Base-by-base conservation (phyloP, 768 basidiomycete genomes). In the Nidularia pulvinata region DNA sequence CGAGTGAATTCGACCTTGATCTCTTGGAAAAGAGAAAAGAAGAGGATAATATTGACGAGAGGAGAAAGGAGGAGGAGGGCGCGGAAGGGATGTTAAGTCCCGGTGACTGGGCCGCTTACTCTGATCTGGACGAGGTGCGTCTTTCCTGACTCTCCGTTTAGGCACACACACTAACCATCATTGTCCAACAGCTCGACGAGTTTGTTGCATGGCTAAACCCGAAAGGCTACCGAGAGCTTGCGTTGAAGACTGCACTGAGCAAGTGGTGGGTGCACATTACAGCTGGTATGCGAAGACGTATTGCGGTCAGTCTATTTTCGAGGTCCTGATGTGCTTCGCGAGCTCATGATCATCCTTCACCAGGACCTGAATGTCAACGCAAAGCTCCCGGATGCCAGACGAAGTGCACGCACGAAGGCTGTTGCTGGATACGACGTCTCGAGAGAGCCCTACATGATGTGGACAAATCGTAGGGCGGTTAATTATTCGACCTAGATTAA, bases 51-150 rank as follows among this genome's bases (percentile, higher is more conserved):
- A 75, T 93, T 32, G 78, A 78, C 48, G 74, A 71, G 51, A 74
- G 89, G 55, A 77, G 91, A 63, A 68, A 70, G 46, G 87, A 86
- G 46, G 95, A 95, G 66, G 95, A 96, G 66, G 93, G 90, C 1
- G 80, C 81, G 55, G 85, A 88, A 22, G 87, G 86, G 7, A 77
- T 88, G 63, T 74, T 98, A 43, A 79, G 72, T 14, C 70, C 86
- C 33, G 85, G 85, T 51, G 90, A 96, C 60, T 99, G 96, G 96
- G 95, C 84, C n/a, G 87, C 85, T 16, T 96, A 91, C 69, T 85
- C 89, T 48, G 88, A 91, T 55, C 67, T 88, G 22, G 93, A 97
- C 63, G 88, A 95, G 86, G 95, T 95, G 59, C 54, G 83, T 68
- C 52, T 33, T 16, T 39, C 34, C 48, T 33, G 34, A 36, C 33